Conservation (phyloP, 371 early-diverging fungal genomes). For the Enterocytospora artemiae region DNA sequence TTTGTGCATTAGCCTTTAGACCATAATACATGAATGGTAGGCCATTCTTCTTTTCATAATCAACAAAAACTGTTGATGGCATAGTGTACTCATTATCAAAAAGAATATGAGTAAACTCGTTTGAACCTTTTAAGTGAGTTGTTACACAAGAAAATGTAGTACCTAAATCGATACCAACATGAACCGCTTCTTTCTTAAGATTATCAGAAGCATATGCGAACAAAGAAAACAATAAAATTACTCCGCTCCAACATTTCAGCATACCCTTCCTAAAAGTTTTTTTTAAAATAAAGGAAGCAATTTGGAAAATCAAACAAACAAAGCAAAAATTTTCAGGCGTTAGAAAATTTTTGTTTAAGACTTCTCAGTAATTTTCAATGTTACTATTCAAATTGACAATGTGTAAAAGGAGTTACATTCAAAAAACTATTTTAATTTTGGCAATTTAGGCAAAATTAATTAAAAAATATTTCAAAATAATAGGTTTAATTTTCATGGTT, state of each 20-base stretch:
- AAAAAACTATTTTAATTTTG: too few relatives aligned
- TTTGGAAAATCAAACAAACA: not conserved
- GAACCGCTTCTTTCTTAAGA: not conserved
- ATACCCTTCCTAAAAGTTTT: not conserved
- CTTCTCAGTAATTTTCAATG: too few relatives aligned
- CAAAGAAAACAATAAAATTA: too few relatives aligned
- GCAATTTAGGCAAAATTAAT: too few relatives aligned
- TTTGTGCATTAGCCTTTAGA: slow-evolving; percentile 3
- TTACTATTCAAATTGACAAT: too few relatives aligned
- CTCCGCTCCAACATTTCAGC: not conserved
- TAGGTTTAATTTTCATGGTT: too few relatives aligned
- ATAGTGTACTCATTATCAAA: slow-evolving; percentile 88
- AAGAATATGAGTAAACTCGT: slow-evolving; percentile 20
- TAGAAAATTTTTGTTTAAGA: too few relatives aligned
- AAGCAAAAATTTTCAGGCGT: not conserved
- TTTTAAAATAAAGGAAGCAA: not conserved
- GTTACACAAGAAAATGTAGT: slow-evolving; percentile 97
- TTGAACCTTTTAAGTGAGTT: slow-evolving; percentile 69
- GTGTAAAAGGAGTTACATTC: too few relatives aligned
- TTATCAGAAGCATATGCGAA: too few relatives aligned
- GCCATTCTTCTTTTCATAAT: not conserved
- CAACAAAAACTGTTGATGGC: slow-evolving; percentile 78
- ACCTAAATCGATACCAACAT: slow-evolving; percentile 69
- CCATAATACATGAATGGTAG: slow-evolving; percentile 2
- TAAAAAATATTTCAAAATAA: too few relatives aligned